Evolutionary conservation across 306 rosid genomes (phyloP).

Genomic region (Prosopis cineraria): DNA sequence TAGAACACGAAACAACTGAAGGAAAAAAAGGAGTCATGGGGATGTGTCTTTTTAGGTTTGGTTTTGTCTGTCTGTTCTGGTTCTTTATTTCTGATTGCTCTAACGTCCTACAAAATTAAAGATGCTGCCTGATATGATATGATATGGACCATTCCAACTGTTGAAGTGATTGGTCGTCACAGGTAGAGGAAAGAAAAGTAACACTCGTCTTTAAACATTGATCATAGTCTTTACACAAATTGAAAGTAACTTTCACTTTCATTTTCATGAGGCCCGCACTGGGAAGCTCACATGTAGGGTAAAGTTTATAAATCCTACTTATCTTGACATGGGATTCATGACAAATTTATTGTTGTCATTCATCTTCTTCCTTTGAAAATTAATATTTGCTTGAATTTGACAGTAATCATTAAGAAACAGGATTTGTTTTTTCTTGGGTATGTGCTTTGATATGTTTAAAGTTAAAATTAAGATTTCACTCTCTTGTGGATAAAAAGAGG

Average conservation of each 20-base stretch:
- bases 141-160: background rate
- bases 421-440: background rate
- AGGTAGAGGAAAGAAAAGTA: background rate
- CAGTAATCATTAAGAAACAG: no score
- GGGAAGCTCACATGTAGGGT: no score
- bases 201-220: background rate
- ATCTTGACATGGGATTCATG: no score
- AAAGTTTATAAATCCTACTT: no score
- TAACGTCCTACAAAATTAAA: background rate
- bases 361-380: no score
- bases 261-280: no score
- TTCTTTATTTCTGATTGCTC: background rate
- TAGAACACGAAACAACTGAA: background rate
- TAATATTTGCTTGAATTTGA: no score
- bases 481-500: background rate
- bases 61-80: background rate
- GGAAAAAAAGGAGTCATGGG: background rate
- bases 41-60: background rate
- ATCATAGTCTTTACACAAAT: background rate
- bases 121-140: background rate
- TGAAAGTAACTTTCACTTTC: no score
- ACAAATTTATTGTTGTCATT: no score
- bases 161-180: conserved; percentile 3
- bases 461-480: background rate
- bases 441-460: background rate